phyloP scores from a whole-genome alignment of 768 basidiomycete species.

The Leucosporidium creatinivorum region DNA sequence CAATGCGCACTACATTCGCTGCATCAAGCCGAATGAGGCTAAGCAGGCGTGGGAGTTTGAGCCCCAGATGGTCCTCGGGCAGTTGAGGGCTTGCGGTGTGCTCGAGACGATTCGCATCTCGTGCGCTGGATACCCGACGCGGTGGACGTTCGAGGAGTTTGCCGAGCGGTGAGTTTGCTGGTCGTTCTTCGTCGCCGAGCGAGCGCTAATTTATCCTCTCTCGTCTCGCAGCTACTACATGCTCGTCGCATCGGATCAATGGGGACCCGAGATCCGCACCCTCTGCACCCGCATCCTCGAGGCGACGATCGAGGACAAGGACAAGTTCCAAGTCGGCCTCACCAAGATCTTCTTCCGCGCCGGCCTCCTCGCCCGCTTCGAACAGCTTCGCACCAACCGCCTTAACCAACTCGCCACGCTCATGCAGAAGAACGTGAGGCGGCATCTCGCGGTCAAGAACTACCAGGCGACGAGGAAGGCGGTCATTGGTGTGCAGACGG shows the following conservation, averaged over 20 bases:
- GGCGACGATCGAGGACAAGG: constrained; percentile 79
- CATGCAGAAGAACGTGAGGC: constrained; percentile 93
- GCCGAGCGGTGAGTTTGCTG: constrained; percentile 69
- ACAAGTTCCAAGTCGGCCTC: constrained; percentile 93
- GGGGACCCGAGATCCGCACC: constrained; percentile 71
- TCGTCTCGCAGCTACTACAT: constrained; percentile 72
- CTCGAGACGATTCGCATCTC: constrained; percentile 97
- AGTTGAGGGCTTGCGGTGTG: constrained; percentile 95
- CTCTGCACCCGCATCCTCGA: constrained; percentile 80
- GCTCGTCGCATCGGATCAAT: constrained; percentile 78
- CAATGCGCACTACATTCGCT: constrained; percentile 97
- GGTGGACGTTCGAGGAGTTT: constrained; percentile 98
- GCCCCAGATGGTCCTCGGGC: constrained; percentile 88
- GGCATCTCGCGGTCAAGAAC: constrained; percentile 71
- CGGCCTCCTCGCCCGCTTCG: constrained; percentile 93
- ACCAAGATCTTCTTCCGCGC: constrained; percentile 99
- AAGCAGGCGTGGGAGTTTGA: constrained; percentile 96
- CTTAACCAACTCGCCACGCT: constrained; percentile 87
- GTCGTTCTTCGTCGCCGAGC: background rate
- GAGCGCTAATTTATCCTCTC: background rate
- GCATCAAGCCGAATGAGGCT: constrained; percentile 96
- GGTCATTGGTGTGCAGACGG: constrained; percentile 80
- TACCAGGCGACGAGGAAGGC: constrained; percentile 64
- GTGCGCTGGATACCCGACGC: constrained; percentile 95
- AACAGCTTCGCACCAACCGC: constrained; percentile 77